These are phyloP conservation scores for Rugonectria rugulosa DNA, from an alignment of 2,329 filamentous ascomycete species.

Conservation along the genomic window DNA sequence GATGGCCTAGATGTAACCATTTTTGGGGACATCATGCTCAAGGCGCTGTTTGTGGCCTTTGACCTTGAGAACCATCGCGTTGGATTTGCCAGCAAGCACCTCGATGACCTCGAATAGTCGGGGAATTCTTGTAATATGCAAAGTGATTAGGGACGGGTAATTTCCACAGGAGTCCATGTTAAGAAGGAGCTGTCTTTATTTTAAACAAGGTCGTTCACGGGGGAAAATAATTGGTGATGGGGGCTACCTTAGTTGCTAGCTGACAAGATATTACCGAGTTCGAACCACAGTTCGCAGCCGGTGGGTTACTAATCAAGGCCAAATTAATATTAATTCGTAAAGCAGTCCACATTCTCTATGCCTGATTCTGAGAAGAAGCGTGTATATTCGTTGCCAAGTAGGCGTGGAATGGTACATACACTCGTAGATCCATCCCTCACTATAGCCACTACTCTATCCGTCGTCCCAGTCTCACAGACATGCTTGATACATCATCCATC, in stretches of 20 bases:
- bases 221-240: too few species aligned
- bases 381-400: conserved; percentile 28
- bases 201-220: too few species aligned
- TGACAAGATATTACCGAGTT: conserved; percentile 10
- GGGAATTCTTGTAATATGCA: background rate
- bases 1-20: conserved; percentile 63
- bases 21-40: conserved; percentile 81
- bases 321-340: conserved; percentile 1
- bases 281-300: background rate
- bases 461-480: conserved; percentile 1
- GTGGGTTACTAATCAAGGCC: background rate
- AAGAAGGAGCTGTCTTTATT: too few species aligned
- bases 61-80: conserved; percentile 55
- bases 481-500: conserved; percentile 9
- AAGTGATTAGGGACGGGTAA: too few species aligned
- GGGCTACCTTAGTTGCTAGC: conserved; percentile 14
- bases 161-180: too few species aligned
- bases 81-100: conserved; percentile 55
- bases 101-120: conserved; percentile 30
- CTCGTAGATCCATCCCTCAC: conserved; percentile 17
- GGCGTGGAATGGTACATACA: conserved; percentile 32
- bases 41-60: conserved; percentile 78
- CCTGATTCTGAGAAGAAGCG: conserved; percentile 18
- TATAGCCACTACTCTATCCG: background rate
- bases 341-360: too few species aligned